A percentile compares a stretch with the other conserved stretches of the same genome.
Evolutionary conservation across 768 basidiomycete species (phyloP).

Genomic region (Hericium alpestre): DNA sequence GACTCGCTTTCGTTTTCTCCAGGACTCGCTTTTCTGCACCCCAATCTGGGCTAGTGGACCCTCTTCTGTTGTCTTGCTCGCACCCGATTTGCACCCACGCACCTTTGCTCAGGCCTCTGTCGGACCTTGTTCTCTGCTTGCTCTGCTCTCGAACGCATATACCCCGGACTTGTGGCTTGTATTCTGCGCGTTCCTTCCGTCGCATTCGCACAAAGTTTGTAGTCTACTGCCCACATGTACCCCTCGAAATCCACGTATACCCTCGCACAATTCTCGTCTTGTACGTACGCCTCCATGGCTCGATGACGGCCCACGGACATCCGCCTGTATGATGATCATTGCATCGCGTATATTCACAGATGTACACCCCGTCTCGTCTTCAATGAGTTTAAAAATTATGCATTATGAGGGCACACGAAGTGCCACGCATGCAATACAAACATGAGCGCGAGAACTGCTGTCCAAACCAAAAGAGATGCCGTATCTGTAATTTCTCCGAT

Average conservation of each 20-base stretch:
- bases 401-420: not conserved
- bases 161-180: not conserved
- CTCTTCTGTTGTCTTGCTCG: not conserved
- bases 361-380: not conserved
- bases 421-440: not conserved
- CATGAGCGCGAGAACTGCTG: not conserved
- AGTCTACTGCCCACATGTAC: not conserved
- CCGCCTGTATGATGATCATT: not conserved
- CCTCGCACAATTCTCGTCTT: no score
- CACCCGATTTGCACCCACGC: not conserved
- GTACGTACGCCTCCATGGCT: no score
- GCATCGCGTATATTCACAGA: not conserved
- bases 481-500: not conserved
- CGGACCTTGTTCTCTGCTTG: no score
- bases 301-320: no score
- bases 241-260: not conserved
- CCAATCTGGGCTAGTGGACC: not conserved
- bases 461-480: not conserved
- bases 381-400: not conserved
- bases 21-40: not conserved
- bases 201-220: no score
- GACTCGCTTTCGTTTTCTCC: not conserved
- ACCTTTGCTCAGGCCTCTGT: no score
- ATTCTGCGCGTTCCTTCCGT: no score
- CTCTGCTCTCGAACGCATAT: not conserved